Conservation (phyloP, 345 rosid genomes). For the Adansonia digitata region DNA sequence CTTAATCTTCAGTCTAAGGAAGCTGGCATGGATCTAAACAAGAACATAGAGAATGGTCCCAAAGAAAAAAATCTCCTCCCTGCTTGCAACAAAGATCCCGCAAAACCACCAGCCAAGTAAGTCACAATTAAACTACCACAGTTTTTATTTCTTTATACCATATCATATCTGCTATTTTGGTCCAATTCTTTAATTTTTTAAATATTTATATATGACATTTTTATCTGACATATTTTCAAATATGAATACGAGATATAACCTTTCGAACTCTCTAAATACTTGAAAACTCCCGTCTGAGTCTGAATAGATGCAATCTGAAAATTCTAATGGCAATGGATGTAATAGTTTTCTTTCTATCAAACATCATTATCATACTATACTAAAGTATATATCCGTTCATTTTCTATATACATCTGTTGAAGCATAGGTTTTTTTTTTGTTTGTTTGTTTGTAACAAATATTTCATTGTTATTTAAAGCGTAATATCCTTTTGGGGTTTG, state of each 20-base stretch:
- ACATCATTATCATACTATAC: background rate
- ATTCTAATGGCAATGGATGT: no score
- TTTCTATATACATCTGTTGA: no score
- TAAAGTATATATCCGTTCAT: background rate
- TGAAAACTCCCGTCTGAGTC: no score
- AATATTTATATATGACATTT: no score
- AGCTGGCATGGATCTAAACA: conserved; percentile 34
- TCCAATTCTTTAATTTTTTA: no score
- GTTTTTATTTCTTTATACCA: conserved; percentile 3
- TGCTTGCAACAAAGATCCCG: conserved; percentile 40
- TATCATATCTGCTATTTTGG: background rate
- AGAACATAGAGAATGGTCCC: conserved; percentile 22
- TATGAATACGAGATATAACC: no score
- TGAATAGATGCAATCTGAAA: no score
- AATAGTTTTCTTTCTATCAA: background rate
- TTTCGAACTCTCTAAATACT: no score
- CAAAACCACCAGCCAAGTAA: conserved; percentile 79
- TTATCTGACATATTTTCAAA: no score
- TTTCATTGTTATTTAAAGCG: background rate
- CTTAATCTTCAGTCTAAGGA: conserved; percentile 53
- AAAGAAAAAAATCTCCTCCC: conserved; percentile 34
- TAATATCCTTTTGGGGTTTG: background rate
- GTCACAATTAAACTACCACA: background rate
- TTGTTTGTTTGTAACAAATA: no score
- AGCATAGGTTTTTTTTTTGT: no score